Conservation (phyloP, 805 yeast genomes). For the Lipomyces orientalis region DNA sequence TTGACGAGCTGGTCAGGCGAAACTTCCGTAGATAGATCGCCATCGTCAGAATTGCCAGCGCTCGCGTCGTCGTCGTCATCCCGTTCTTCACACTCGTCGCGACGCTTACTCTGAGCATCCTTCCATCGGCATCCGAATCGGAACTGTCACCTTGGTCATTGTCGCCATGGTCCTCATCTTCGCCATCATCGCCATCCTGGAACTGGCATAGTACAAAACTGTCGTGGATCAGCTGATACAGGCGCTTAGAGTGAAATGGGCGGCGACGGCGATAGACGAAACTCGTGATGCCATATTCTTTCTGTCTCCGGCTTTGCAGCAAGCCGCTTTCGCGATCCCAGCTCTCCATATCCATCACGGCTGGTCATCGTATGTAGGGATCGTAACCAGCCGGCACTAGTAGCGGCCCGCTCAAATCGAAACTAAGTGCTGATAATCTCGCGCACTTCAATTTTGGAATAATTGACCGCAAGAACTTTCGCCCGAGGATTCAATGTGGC, state of each 20-base stretch:
- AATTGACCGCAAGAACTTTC: constrained; percentile 48
- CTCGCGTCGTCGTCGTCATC: constrained; percentile 27
- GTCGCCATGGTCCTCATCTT: constrained; percentile 35
- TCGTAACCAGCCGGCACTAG: constrained; percentile 55
- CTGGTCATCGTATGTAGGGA: constrained; percentile 50
- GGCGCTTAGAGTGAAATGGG: constrained; percentile 55
- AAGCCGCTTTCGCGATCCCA: constrained; percentile 40
- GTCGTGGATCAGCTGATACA: constrained; percentile 48
- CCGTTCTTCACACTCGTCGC: constrained; percentile 4
- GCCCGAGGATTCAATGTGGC: constrained; percentile 52
- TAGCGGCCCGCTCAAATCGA: constrained; percentile 52
- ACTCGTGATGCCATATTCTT: constrained; percentile 54
- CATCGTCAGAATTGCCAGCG: constrained; percentile 25
- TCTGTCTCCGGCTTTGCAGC: constrained; percentile 56
- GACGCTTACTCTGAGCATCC: not conserved
- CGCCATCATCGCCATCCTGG: constrained; percentile 38
- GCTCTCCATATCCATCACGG: constrained; percentile 45
- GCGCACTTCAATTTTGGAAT: constrained; percentile 48
- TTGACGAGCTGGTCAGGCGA: constrained; percentile 37
- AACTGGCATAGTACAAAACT: constrained; percentile 46
- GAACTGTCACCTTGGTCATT: constrained; percentile 34
- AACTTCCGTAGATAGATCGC: constrained; percentile 7
- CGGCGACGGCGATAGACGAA: constrained; percentile 51
- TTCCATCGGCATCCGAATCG: constrained; percentile 22
- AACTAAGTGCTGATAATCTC: constrained; percentile 49